phyloP scores from a whole-genome alignment of 2,329 filamentous ascomycete species.

The Coniochaeta sp. region DNA sequence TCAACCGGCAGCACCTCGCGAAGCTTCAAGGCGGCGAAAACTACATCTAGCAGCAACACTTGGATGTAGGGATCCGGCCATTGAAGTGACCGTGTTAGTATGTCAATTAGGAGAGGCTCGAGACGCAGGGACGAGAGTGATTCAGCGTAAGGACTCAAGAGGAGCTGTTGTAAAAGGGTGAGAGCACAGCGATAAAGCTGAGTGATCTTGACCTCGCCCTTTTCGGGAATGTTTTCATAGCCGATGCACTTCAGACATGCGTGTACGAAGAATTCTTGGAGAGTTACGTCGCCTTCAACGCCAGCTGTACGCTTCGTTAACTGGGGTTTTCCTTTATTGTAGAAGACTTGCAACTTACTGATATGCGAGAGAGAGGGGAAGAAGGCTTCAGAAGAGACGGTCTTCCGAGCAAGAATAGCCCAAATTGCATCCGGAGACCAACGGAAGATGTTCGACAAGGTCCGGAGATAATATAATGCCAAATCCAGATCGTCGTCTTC shows the following conservation, averaged over 20 bases:
- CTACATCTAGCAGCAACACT: conserved; percentile 69
- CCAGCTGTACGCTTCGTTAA: conserved; percentile 31
- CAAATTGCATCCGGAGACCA: conserved; percentile 64
- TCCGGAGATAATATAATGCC: conserved; percentile 70
- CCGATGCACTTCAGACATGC: conserved; percentile 58
- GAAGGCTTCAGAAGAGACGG: conserved; percentile 39
- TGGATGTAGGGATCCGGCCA: conserved; percentile 65
- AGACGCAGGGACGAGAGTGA: conserved; percentile 57
- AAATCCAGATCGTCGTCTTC: conserved; percentile 65
- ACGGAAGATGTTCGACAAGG: conserved; percentile 64
- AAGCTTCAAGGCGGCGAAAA: conserved; percentile 66
- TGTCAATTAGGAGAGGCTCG: conserved; percentile 63
- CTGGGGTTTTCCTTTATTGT: too few relatives aligned
- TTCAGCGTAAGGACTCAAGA: conserved; percentile 54
- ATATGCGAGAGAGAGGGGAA: conserved; percentile 35
- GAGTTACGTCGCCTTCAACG: conserved; percentile 46
- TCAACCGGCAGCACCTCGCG: conserved; percentile 35
- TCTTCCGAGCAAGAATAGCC: conserved; percentile 60
- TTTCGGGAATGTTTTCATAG: conserved; percentile 26
- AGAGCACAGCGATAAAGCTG: conserved; percentile 66
- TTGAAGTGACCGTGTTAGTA: conserved; percentile 53
- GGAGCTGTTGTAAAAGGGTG: conserved; percentile 61
- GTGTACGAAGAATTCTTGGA: conserved; percentile 63
- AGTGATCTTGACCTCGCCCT: conserved; percentile 42
- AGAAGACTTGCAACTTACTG: conserved; percentile 35